Evolutionary conservation across 805 yeast species (phyloP).

Genomic region (Yamadazyma sp.): DNA sequence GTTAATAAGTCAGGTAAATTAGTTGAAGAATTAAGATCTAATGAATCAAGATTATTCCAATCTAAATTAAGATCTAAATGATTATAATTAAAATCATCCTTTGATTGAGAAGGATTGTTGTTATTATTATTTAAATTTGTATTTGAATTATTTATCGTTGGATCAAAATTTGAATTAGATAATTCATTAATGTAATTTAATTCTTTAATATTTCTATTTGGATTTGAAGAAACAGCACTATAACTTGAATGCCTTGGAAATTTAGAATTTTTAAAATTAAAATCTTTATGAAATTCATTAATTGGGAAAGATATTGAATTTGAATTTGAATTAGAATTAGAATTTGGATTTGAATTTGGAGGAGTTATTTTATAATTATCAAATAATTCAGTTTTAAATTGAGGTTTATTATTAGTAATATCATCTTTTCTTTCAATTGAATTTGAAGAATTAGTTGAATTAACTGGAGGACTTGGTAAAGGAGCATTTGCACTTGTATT

Average conservation of each 20-base stretch:
- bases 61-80: conserved; percentile 15
- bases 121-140: too few species aligned
- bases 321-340: conserved; percentile 5
- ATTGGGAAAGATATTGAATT: conserved; percentile 5
- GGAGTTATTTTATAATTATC: conserved; percentile 5
- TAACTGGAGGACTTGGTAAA: conserved; percentile 19
- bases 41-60: conserved; percentile 26
- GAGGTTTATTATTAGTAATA: conserved; percentile 8
- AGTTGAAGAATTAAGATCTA: conserved; percentile 20
- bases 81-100: conserved; percentile 64
- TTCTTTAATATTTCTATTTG: conserved; percentile 56
- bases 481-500: conserved; percentile 54
- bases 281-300: conserved; percentile 1
- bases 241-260: conserved; percentile 14
- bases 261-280: conserved; percentile 3
- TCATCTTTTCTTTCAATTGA: not conserved
- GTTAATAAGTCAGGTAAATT: too few species aligned
- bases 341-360: too few species aligned
- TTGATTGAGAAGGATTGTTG: too few species aligned
- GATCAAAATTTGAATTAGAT: conserved; percentile 16
- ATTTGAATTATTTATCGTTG: too few species aligned
- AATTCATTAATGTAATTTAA: conserved; percentile 24
- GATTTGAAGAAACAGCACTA: conserved; percentile 16
- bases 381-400: conserved; percentile 13
- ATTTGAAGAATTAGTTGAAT: not conserved